Evolutionary conservation across 108 stramenopile species (phyloP).

Genomic region (Tribonema minus): DNA sequence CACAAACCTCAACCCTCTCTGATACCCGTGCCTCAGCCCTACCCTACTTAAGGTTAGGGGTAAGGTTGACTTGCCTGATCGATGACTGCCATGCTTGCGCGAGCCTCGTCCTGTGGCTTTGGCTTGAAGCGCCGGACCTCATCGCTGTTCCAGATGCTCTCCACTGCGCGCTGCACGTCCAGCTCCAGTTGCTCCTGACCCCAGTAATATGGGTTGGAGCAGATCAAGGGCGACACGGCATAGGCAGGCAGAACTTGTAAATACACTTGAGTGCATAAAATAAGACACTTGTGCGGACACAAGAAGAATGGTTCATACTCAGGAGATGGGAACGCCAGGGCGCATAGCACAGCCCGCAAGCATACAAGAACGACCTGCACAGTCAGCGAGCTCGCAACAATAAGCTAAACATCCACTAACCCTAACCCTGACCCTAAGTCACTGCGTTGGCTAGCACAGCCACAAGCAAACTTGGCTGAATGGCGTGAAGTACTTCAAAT

Average conservation of each 20-base stretch:
- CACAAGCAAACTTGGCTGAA: background rate
- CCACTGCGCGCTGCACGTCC: slow-evolving; percentile 62
- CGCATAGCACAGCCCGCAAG: background rate
- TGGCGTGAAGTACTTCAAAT: background rate
- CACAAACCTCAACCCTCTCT: too few relatives aligned
- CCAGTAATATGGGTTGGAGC: background rate
- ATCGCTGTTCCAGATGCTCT: slow-evolving; percentile 56
- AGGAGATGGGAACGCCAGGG: background rate
- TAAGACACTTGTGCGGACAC: background rate
- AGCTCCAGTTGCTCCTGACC: slow-evolving; percentile 57
- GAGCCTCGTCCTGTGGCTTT: slow-evolving; percentile 84
- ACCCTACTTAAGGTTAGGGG: too few relatives aligned
- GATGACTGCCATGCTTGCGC: slow-evolving; percentile 81
- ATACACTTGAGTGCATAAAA: background rate
- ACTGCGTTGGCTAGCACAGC: background rate
- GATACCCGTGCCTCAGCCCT: too few relatives aligned
- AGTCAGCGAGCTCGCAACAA: too few relatives aligned
- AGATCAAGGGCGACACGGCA: background rate
- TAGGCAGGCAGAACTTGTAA: background rate
- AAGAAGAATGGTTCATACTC: background rate
- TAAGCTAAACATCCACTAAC: background rate
- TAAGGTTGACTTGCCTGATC: too few relatives aligned
- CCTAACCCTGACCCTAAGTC: background rate
- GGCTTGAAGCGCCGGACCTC: slow-evolving; percentile 80
- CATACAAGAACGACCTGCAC: too few relatives aligned